A percentile compares a stretch with the other conserved stretches of the same genome.
Conservation (phyloP, 163 green algal species). For the Scenedesmus sp. region DNA sequence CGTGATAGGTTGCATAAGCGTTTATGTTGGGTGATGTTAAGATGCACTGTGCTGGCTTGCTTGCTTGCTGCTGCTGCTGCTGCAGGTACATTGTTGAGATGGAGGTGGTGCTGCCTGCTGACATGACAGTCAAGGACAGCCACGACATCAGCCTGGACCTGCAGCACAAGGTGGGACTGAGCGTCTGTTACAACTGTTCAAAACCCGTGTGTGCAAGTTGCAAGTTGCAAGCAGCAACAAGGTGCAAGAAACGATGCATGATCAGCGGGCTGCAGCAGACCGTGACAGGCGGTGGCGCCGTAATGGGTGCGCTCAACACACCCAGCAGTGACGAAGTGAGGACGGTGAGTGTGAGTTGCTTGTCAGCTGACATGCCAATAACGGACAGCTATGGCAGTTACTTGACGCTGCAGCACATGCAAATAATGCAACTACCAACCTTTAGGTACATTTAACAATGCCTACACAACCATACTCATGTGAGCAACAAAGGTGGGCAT, state of each 20-base stretch:
- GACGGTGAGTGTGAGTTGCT: too few relatives aligned
- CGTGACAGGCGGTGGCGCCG: too few relatives aligned
- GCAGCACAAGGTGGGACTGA: slow-evolving; percentile 73
- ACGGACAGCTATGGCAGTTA: slow-evolving; percentile 76
- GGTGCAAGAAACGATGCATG: too few relatives aligned
- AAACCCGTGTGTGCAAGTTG: neutral
- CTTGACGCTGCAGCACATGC: slow-evolving; percentile 76
- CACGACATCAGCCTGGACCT: slow-evolving; percentile 81
- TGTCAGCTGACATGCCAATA: neutral
- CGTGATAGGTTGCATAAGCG: slow-evolving; percentile 53
- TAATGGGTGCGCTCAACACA: too few relatives aligned
- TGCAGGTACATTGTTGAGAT: slow-evolving; percentile 72
- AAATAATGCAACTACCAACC: too few relatives aligned
- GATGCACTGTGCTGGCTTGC: neutral
- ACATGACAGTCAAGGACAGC: slow-evolving; percentile 74
- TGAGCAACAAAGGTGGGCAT: too few relatives aligned
- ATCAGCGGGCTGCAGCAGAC: too few relatives aligned
- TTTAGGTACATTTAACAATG: too few relatives aligned
- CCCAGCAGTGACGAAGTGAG: too few relatives aligned
- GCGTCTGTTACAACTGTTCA: neutral
- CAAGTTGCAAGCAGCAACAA: too few relatives aligned
- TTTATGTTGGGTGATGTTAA: neutral
- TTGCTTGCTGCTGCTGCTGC: slow-evolving; percentile 18
- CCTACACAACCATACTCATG: too few relatives aligned
- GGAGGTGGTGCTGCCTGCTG: slow-evolving; percentile 79